Conservation (phyloP, 2,329 filamentous ascomycete species). For the Fusarium setosum region DNA sequence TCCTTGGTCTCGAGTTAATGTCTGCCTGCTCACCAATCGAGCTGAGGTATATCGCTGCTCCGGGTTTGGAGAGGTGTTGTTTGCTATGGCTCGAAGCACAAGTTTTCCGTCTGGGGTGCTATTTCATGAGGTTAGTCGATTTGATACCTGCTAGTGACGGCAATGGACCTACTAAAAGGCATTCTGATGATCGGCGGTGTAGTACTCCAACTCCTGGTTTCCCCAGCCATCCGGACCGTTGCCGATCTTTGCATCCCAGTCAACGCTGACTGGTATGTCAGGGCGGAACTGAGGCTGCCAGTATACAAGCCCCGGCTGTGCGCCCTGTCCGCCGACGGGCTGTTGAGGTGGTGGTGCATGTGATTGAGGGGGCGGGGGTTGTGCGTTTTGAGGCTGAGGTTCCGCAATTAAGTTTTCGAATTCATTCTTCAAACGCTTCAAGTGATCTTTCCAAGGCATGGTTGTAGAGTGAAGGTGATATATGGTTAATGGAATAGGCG, state of each 20-base stretch:
- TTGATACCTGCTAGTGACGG: neutral
- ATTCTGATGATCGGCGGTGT: slow-evolving; percentile 61
- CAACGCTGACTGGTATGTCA: slow-evolving; percentile 56
- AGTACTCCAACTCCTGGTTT: slow-evolving; percentile 70
- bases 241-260: slow-evolving; percentile 66
- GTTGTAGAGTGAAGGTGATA: neutral
- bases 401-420: slow-evolving; percentile 49
- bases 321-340: slow-evolving; percentile 26
- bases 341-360: slow-evolving; percentile 36
- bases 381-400: slow-evolving; percentile 33
- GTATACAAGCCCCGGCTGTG: slow-evolving; percentile 49
- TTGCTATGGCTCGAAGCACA: slow-evolving; percentile 62
- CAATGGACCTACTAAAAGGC: slow-evolving; percentile 58
- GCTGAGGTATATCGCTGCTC: slow-evolving; percentile 64
- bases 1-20: slow-evolving; percentile 61
- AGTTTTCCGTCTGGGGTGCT: slow-evolving; percentile 61
- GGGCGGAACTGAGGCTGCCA: slow-evolving; percentile 65
- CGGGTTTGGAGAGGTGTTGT: slow-evolving; percentile 45
- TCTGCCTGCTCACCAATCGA: slow-evolving; percentile 64
- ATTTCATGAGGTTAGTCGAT: neutral
- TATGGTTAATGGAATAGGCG: neutral
- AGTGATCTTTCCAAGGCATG: slow-evolving; percentile 53
- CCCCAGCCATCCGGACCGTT: slow-evolving; percentile 71
- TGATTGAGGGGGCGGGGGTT: slow-evolving; percentile 34
- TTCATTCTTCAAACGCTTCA: slow-evolving; percentile 53